Conservation (phyloP, 1,284 basidiomycete genomes). For the Rhodotorula sp. region DNA sequence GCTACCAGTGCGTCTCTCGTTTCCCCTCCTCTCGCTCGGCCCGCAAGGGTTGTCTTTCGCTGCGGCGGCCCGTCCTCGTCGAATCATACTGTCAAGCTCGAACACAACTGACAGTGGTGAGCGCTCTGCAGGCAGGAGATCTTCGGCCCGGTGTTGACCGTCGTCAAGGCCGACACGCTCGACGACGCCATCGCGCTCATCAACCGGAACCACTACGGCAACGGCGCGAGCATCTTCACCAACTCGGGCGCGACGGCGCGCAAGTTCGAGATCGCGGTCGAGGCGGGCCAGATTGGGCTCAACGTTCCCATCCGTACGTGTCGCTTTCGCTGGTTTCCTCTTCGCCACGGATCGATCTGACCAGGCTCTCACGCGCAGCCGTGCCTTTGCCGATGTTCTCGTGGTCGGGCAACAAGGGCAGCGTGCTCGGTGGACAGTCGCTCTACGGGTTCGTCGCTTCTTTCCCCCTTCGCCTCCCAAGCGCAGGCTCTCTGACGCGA, state of each 20-base stretch:
- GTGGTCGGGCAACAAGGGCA: constrained; percentile 89
- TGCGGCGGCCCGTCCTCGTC: not conserved
- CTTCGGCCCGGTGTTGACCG: constrained; percentile 85
- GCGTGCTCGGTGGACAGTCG: constrained; percentile 80
- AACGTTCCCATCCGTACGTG: constrained; percentile 65
- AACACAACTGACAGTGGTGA: constrained; percentile 47
- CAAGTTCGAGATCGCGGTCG: constrained; percentile 84
- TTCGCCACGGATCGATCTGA: not conserved
- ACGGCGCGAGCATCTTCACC: constrained; percentile 96
- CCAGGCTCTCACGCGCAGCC: constrained; percentile 51
- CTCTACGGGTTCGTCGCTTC: constrained; percentile 64
- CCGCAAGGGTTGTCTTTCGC: not conserved
- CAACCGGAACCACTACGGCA: constrained; percentile 77
- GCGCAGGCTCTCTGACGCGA: not conserved
- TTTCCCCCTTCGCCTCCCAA: constrained; percentile 50
- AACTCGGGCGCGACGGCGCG: constrained; percentile 94
- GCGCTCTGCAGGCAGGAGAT: constrained; percentile 69
- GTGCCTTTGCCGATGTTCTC: constrained; percentile 83
- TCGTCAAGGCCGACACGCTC: constrained; percentile 78
- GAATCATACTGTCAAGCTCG: not conserved
- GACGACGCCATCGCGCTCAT: constrained; percentile 89
- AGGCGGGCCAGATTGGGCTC: constrained; percentile 79
- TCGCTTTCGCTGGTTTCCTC: constrained; percentile 56
- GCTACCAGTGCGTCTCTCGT: constrained; percentile 69
- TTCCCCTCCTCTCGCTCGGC: not conserved